Conservation (phyloP, 2,329 filamentous ascomycete genomes). For the Scytalidium lignicola region DNA sequence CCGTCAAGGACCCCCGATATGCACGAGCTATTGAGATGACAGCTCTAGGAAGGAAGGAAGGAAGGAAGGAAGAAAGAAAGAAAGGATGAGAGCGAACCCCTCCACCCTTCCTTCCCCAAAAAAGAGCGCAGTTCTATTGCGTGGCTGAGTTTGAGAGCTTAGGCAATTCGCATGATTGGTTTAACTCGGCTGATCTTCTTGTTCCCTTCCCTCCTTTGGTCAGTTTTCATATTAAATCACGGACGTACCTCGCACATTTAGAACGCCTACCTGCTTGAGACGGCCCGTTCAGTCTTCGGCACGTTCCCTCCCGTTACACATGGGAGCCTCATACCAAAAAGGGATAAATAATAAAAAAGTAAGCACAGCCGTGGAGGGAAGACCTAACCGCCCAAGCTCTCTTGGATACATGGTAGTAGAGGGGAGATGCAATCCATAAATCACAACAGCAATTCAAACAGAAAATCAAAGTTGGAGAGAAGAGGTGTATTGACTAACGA, state of each 20-base stretch:
- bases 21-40: too few species aligned
- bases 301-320: neutral
- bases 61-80: too few species aligned
- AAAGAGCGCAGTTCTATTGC: too few species aligned
- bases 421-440: too few species aligned
- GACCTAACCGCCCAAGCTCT: too few species aligned
- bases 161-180: too few species aligned
- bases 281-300: neutral
- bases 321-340: conserved; percentile 2
- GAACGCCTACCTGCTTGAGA: neutral
- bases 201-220: neutral
- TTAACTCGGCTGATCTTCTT: neutral
- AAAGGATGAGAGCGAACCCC: too few species aligned
- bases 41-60: too few species aligned
- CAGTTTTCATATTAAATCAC: neutral
- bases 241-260: neutral
- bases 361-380: neutral
- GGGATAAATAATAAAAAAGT: neutral
- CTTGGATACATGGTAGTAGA: too few species aligned
- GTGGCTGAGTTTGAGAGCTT: too few species aligned
- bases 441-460: neutral
- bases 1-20: too few species aligned
- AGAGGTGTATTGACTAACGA: neutral
- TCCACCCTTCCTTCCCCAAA: too few species aligned
- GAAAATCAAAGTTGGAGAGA: conserved; percentile 1